A percentile compares a stretch with the other conserved stretches of the same genome.
Evolutionary conservation across 1,139 yeast genomes (phyloP).

Genomic region (Nakaseomyces glabratus): DNA sequence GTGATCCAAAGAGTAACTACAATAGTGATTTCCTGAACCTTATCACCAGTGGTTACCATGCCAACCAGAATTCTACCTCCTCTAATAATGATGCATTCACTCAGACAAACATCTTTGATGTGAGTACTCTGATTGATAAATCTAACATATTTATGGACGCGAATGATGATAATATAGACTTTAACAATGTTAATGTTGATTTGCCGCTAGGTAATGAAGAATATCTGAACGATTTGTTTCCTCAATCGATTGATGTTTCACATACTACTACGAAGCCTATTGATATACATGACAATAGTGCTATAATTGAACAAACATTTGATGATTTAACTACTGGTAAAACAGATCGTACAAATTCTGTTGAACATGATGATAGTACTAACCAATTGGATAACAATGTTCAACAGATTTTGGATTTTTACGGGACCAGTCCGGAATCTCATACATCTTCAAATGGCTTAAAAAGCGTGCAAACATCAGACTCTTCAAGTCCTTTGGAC

Average conservation of each 20-base stretch:
- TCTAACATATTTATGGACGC: constrained; percentile 9
- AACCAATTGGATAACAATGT: constrained; percentile 1
- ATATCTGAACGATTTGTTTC: constrained; percentile 19
- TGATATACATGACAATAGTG: too few species aligned
- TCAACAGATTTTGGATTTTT: constrained; percentile 3
- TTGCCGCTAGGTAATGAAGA: constrained; percentile 3
- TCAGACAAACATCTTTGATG: constrained; percentile 6
- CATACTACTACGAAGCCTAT: too few species aligned
- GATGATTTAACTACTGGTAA: too few species aligned
- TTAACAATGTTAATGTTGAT: constrained; percentile 9
- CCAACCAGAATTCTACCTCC: background rate
- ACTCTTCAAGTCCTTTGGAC: background rate
- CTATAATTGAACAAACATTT: too few species aligned
- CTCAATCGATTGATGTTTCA: constrained; percentile 14
- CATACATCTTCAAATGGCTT: constrained; percentile 1
- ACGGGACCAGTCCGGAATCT: constrained; percentile 5
- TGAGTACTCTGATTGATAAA: constrained; percentile 18
- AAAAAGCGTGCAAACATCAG: background rate
- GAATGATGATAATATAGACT: constrained; percentile 5
- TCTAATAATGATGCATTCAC: background rate
- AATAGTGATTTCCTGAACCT: background rate
- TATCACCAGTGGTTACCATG: background rate
- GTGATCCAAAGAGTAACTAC: background rate
- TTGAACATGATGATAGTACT: too few species aligned
- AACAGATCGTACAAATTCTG: too few species aligned